A percentile compares a stretch with the other conserved stretches of the same genome.
These are phyloP conservation scores for Acanthamoeba sp. DNA, from an alignment of 208 protist species.

Conservation along the genomic window DNA sequence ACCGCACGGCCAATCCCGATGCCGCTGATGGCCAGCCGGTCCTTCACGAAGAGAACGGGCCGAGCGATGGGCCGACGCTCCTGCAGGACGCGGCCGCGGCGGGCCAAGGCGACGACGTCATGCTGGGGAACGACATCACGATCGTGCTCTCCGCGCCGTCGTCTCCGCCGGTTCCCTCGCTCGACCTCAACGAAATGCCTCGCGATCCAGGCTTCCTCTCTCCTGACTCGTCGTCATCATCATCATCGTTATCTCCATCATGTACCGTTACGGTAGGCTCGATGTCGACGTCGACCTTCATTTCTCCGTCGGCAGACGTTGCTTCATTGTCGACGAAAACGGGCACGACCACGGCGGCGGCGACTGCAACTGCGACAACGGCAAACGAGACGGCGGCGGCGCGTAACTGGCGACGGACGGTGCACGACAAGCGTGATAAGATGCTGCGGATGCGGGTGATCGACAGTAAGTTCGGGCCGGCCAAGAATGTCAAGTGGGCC, in stretches of 20 bases:
- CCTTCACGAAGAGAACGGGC: too few relatives aligned
- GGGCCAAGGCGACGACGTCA: too few relatives aligned
- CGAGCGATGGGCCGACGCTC: too few relatives aligned
- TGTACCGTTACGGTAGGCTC: too few relatives aligned
- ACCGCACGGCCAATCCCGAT: too few relatives aligned
- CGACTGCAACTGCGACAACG: too few relatives aligned
- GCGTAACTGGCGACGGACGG: neutral
- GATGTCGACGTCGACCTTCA: neutral
- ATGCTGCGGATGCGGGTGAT: neutral
- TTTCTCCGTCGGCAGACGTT: neutral
- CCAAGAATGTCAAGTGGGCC: slow-evolving; percentile 20
- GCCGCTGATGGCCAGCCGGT: too few relatives aligned
- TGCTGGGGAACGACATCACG: neutral
- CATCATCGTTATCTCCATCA: too few relatives aligned
- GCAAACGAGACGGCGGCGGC: neutral
- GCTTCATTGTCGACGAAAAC: neutral
- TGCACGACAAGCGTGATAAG: neutral
- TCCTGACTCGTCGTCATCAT: neutral
- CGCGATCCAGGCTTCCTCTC: neutral
- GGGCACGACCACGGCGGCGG: neutral
- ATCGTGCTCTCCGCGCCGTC: neutral
- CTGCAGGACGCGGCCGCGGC: too few relatives aligned
- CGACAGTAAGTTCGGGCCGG: neutral
- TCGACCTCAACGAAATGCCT: neutral
- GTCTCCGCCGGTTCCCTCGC: neutral